Evolutionary conservation across 2,329 filamentous ascomycete species (phyloP).

Genomic region (Capronia americana): DNA sequence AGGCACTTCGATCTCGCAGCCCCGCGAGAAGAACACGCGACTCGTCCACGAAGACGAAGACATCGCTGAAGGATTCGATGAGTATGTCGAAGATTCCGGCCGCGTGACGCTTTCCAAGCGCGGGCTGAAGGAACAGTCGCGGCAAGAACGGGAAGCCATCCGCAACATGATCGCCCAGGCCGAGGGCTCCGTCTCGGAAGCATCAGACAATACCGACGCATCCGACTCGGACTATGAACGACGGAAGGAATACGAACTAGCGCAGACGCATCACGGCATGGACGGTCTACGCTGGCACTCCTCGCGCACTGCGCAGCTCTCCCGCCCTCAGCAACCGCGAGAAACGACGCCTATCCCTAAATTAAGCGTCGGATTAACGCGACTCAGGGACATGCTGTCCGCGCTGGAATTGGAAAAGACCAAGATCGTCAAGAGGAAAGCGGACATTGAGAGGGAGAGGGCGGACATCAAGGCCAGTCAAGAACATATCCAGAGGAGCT

Average conservation of each 20-base stretch:
- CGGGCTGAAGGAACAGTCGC: slow-evolving; percentile 51
- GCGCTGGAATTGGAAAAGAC: slow-evolving; percentile 32
- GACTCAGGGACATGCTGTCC: slow-evolving; percentile 35
- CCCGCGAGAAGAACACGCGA: slow-evolving; percentile 72
- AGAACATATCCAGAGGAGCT: slow-evolving; percentile 33
- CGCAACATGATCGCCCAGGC: slow-evolving; percentile 81
- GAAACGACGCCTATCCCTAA: slow-evolving; percentile 37
- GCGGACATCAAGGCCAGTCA: slow-evolving; percentile 32
- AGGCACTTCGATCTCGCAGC: slow-evolving; percentile 42
- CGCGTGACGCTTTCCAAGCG: slow-evolving; percentile 77
- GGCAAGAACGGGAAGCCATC: slow-evolving; percentile 70
- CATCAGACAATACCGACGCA: slow-evolving; percentile 51
- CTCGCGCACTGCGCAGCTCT: slow-evolving; percentile 26
- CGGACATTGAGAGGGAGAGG: slow-evolving; percentile 31
- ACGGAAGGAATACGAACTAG: slow-evolving; percentile 82
- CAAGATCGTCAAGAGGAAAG: slow-evolving; percentile 29
- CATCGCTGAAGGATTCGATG: slow-evolving; percentile 89
- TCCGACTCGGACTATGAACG: slow-evolving; percentile 67
- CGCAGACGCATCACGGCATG: slow-evolving; percentile 86
- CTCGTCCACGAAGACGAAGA: slow-evolving; percentile 88
- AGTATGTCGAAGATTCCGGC: slow-evolving; percentile 80
- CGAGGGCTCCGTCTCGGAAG: slow-evolving; percentile 65
- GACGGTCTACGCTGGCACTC: slow-evolving; percentile 62
- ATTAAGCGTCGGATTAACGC: slow-evolving; percentile 33
- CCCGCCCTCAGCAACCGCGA: slow-evolving; percentile 35